phyloP scores from a whole-genome alignment of 2,329 filamentous ascomycete species.

The Triangularia setosa region DNA sequence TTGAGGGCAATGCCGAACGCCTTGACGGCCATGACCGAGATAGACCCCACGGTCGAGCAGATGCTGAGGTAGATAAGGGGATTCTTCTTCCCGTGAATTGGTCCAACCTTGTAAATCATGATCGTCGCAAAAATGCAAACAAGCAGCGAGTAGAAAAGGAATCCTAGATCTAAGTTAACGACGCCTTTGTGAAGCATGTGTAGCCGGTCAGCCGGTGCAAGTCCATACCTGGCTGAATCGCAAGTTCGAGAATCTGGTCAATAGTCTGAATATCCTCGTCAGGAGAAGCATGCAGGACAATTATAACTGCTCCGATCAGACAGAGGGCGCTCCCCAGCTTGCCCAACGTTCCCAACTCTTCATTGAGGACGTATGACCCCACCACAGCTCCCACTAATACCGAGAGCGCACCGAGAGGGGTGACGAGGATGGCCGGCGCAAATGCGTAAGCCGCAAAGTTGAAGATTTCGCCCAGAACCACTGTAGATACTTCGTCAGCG shows the following conservation, averaged over 20 bases:
- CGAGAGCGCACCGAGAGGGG: conserved; percentile 86
- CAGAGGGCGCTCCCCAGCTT: conserved; percentile 96
- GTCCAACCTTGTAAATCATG: conserved; percentile 96
- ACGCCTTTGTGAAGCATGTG: neutral
- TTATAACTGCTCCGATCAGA: conserved; percentile 92
- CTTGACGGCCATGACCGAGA: conserved; percentile 99
- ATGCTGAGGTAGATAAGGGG: conserved; percentile 96
- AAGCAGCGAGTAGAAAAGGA: conserved; percentile 77
- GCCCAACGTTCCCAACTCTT: conserved; percentile 83
- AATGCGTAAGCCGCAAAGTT: conserved; percentile 99
- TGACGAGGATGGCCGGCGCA: conserved; percentile 96
- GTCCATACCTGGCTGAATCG: conserved; percentile 77
- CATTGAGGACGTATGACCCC: conserved; percentile 89
- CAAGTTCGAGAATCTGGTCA: conserved; percentile 86
- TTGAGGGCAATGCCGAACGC: conserved; percentile 97
- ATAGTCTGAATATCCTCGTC: conserved; percentile 89
- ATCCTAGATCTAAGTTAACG: conserved; percentile 54
- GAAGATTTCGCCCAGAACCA: conserved; percentile 88
- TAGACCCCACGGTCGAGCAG: conserved; percentile 92
- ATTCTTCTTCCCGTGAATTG: conserved; percentile 88
- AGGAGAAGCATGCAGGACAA: conserved; percentile 92
- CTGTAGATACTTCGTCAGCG: conserved; percentile 42
- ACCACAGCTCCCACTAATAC: conserved; percentile 93
- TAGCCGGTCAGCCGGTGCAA: neutral
- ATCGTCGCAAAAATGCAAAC: conserved; percentile 80